Evolutionary conservation across 768 basidiomycete genomes (phyloP), one percentile per base, ranked within the genome.

Genomic region (Candolleomyces efflorescens): DNA sequence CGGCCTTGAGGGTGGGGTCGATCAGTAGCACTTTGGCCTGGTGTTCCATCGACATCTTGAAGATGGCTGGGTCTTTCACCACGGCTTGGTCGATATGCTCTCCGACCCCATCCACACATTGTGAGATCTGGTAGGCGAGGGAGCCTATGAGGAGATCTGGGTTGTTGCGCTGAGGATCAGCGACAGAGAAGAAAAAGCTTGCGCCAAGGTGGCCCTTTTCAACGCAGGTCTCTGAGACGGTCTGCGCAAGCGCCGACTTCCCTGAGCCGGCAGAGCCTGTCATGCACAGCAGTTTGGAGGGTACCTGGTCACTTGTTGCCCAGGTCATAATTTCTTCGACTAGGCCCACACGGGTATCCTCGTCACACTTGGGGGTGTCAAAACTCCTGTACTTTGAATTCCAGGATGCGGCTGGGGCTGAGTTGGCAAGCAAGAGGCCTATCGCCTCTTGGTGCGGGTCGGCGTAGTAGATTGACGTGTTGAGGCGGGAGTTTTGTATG

Each of bases 211-310:
- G 32, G 32, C 41, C 43, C 41, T 41, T 10, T 38, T 48, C 44
- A 17, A 3, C 9, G n/a, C 44, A 59, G 5, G 15, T 27, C 15
- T 54, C 53, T 2, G 53, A 43, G 22, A 59, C 39, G 10, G 58
- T 54, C 20, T 59, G 53, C 2, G 45, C 58, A 4, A 59, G 45
- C 3, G 58, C 58, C 2, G 58, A 59, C 39, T 59, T 59, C 13
- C 58, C 58, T 17, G 47, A 48, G 0, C 59, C 59, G 1, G 53
- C 49, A 0, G 54, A 48, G 22, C 48, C 58, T 15, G 11, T 9
- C 12, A 59, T 32, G 46, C 53, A 59, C 13, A 59, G 36, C 36
- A 53, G 37, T 11, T 50, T 36, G 7, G 41, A 43, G 3, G 41
- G 18, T 1, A 15, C 3, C 1, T 43, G 10, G 1, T 43, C 41